These are phyloP conservation scores for Daldinia eschscholtzii DNA, from an alignment of 2,329 filamentous ascomycete species.

Conservation along the genomic window DNA sequence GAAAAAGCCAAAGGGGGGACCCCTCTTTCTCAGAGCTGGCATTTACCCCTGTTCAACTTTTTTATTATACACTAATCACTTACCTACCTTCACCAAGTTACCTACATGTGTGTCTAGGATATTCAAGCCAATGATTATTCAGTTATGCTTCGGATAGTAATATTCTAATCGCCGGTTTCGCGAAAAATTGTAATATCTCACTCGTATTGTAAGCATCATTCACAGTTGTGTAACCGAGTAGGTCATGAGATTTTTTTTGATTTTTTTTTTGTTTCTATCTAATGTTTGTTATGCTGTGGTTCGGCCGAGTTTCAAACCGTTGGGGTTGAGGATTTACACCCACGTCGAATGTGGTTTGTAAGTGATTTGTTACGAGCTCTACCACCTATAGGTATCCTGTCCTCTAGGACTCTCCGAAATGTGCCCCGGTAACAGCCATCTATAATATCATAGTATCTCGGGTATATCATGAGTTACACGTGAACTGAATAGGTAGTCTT, in stretches of 20 bases:
- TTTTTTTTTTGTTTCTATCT: slow-evolving; percentile 12
- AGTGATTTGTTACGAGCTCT: slow-evolving; percentile 22
- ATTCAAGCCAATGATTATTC: slow-evolving; percentile 4
- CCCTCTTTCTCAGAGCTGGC: slow-evolving; percentile 30
- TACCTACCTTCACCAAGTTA: slow-evolving; percentile 6
- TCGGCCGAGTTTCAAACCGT: slow-evolving; percentile 21
- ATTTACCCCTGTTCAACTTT: slow-evolving; percentile 14
- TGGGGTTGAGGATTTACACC: slow-evolving; percentile 24
- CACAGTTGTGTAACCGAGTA: background rate
- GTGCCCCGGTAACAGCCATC: background rate
- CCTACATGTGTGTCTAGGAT: slow-evolving; percentile 21
- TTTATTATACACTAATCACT: slow-evolving; percentile 28
- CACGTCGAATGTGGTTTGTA: slow-evolving; percentile 11
- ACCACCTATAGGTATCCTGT: background rate
- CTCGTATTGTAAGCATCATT: slow-evolving; percentile 3
- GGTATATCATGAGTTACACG: slow-evolving; percentile 16
- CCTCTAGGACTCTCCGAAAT: background rate
- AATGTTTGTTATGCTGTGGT: slow-evolving; percentile 4
- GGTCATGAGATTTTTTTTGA: slow-evolving; percentile 32
- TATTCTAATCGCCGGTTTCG: slow-evolving; percentile 28
- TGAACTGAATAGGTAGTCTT: background rate
- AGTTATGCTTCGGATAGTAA: slow-evolving; percentile 30
- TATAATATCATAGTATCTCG: slow-evolving; percentile 31
- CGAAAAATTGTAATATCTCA: slow-evolving; percentile 1
- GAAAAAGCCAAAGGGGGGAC: slow-evolving; percentile 10